Percentiles rank a stretch among this genome's conserved stretches.
Conservation (phyloP, 1,284 basidiomycete genomes). For the Cystobasidium pallidum region DNA sequence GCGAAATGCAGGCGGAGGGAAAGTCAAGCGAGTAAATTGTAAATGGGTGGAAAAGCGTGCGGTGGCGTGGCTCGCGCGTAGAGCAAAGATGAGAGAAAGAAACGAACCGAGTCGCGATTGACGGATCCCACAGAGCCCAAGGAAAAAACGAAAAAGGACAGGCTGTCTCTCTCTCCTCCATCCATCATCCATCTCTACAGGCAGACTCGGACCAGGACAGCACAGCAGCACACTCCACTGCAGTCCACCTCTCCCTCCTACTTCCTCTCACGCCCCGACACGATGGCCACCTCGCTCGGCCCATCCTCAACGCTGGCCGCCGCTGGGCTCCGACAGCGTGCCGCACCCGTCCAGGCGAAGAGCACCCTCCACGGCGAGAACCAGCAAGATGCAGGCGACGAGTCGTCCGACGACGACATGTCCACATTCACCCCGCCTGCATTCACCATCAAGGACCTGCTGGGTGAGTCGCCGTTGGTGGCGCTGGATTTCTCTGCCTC, state of each 20-base stretch:
- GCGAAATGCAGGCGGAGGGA: too few relatives aligned
- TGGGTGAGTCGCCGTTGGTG: constrained; percentile 26
- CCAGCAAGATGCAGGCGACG: neutral
- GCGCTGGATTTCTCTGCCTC: neutral
- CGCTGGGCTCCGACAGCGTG: constrained; percentile 21
- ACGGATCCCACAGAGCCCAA: too few relatives aligned
- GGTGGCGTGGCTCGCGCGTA: too few relatives aligned
- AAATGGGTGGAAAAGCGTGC: too few relatives aligned
- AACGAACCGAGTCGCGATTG: too few relatives aligned
- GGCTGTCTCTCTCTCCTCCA: neutral
- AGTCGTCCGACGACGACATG: constrained; percentile 10
- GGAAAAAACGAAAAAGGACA: too few relatives aligned
- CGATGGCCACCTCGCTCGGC: constrained; percentile 20
- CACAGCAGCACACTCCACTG: neutral
- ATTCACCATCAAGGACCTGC: constrained; percentile 48
- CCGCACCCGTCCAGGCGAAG: neutral
- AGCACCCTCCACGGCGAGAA: constrained; percentile 7
- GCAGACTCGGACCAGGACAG: neutral
- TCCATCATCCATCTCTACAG: neutral
- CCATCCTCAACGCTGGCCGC: constrained; percentile 17
- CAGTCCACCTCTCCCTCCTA: neutral
- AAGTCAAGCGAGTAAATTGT: too few relatives aligned
- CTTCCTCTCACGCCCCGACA: constrained; percentile 12
- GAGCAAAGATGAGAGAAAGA: too few relatives aligned
- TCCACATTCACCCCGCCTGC: constrained; percentile 42